phyloP scores from a whole-genome alignment of 1,284 basidiomycete species.

The Papiliotrema terrestris region DNA sequence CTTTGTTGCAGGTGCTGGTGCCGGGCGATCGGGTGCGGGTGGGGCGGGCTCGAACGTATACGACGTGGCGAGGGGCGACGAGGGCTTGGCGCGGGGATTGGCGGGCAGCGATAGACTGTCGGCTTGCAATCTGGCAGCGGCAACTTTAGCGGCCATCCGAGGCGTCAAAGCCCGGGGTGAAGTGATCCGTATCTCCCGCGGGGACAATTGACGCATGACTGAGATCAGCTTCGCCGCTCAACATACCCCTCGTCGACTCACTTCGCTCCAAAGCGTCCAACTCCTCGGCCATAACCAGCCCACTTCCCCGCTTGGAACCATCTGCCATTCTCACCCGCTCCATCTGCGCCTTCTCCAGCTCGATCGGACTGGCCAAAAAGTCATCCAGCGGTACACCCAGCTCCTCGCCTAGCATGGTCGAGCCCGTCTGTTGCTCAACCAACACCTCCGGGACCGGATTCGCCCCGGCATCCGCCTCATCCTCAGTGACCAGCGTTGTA shows the following conservation, averaged over 20 bases:
- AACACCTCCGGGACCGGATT: not conserved
- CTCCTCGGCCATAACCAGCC: conserved; percentile 46
- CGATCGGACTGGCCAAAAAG: conserved; percentile 36
- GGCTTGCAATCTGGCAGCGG: conserved; percentile 5
- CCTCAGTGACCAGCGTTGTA: not conserved
- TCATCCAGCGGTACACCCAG: conserved; percentile 9
- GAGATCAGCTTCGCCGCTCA: not conserved
- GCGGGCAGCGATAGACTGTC: not conserved
- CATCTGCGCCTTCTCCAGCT: conserved; percentile 11
- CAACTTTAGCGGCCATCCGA: conserved; percentile 33
- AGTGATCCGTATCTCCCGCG: conserved; percentile 40
- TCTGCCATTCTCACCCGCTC: conserved; percentile 12
- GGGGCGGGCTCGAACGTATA: not conserved
- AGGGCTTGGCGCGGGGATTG: not conserved
- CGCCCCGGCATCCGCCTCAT: not conserved
- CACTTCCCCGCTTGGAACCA: conserved; percentile 40
- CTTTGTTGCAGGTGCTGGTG: too few species aligned
- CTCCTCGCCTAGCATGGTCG: too few species aligned
- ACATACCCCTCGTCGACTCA: conserved; percentile 13
- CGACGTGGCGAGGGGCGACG: not conserved
- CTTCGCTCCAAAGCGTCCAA: conserved; percentile 45
- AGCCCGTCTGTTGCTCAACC: not conserved
- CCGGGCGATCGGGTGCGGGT: too few species aligned
- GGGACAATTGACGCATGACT: conserved; percentile 46
- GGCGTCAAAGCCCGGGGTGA: conserved; percentile 32